Percentiles rank a stretch among this genome's conserved stretches.
Conservation (phyloP, 805 yeast species). For the Starmerella floris region DNA sequence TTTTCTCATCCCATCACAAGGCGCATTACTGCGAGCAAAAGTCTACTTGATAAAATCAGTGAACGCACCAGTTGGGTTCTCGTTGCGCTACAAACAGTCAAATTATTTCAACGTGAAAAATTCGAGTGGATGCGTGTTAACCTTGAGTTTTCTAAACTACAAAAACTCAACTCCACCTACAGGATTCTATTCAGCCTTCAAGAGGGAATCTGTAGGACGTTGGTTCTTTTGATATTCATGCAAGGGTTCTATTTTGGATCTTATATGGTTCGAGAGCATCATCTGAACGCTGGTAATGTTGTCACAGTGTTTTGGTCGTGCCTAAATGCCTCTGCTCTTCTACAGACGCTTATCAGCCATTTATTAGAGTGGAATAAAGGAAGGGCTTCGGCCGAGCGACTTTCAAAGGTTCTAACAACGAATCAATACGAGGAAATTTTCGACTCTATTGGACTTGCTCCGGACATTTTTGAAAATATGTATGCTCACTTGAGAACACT, state of each 20-base stretch:
- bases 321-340: conserved; percentile 49
- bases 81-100: conserved; percentile 44
- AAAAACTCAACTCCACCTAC: conserved; percentile 34
- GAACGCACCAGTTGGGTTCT: conserved; percentile 60
- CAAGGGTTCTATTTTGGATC: conserved; percentile 92
- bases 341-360: conserved; percentile 44
- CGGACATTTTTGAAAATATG: conserved; percentile 1
- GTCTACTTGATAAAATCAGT: conserved; percentile 41
- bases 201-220: conserved; percentile 39
- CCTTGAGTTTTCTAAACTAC: conserved; percentile 26
- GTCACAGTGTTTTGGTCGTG: conserved; percentile 78
- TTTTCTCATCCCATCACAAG: conserved; percentile 42
- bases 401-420: conserved; percentile 32
- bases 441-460: conserved; percentile 21
- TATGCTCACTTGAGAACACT: conserved; percentile 1
- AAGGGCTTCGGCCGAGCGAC: conserved; percentile 45
- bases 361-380: conserved; percentile 58
- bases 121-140: conserved; percentile 38
- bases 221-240: conserved; percentile 64
- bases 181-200: conserved; percentile 39
- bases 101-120: conserved; percentile 44
- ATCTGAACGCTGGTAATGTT: conserved; percentile 46
- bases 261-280: conserved; percentile 41
- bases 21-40: conserved; percentile 45
- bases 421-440: conserved; percentile 10